These are phyloP conservation scores for Boehmeria nivea DNA, from an alignment of 306 rosid species.

Conservation along the genomic window DNA sequence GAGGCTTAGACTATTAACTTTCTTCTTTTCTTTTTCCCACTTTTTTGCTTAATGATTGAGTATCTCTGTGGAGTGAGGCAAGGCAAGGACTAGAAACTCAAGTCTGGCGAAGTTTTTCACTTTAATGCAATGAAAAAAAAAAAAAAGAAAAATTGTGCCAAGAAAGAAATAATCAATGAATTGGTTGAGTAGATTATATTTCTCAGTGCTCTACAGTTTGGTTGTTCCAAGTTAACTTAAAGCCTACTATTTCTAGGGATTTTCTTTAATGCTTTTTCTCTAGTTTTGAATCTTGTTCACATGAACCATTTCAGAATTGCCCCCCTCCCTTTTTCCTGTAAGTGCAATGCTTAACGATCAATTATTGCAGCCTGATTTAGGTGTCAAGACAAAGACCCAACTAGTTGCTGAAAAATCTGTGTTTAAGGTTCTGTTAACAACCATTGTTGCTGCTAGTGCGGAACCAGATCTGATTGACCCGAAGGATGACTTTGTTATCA, in stretches of 20 bases:
- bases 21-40: no score
- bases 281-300: constrained; percentile 2
- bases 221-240: not conserved
- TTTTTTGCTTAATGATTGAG: no score
- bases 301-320: not conserved
- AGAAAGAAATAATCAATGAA: no score
- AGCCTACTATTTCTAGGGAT: not conserved
- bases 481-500: constrained; percentile 76
- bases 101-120: no score
- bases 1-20: no score
- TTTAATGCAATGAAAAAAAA: no score
- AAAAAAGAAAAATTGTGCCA: no score
- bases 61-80: no score
- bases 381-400: constrained; percentile 99
- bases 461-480: constrained; percentile 81
- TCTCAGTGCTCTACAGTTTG: no score
- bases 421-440: constrained; percentile 86
- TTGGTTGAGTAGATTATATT: no score
- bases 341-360: constrained; percentile 20
- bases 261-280: not conserved
- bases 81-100: no score
- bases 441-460: constrained; percentile 81
- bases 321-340: not conserved
- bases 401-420: constrained; percentile 97
- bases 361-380: constrained; percentile 84